A percentile compares a stretch with the other conserved stretches of the same genome.
Conservation (phyloP, 148 eudicot species). For the Heliamphora exappendiculata region DNA sequence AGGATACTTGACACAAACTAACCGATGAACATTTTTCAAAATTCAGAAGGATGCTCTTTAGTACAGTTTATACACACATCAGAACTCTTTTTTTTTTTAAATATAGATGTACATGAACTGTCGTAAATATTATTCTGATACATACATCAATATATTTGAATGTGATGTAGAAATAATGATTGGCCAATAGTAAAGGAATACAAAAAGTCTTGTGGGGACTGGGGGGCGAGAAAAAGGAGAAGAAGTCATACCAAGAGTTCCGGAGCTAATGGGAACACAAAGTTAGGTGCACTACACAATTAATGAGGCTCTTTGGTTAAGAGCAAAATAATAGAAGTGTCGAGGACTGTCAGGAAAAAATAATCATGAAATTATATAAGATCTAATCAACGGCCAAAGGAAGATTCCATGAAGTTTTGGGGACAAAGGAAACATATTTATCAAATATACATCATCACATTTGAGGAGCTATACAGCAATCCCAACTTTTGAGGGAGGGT, state of each 20-base stretch:
- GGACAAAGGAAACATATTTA: not conserved
- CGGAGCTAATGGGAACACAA: not conserved
- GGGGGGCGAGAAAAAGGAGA: not conserved
- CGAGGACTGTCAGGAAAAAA: not conserved
- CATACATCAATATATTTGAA: no score
- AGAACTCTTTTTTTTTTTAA: no score
- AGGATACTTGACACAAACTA: no score
- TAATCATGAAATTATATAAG: not conserved
- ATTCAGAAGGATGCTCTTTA: no score
- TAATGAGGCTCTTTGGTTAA: not conserved
- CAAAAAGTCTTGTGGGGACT: not conserved
- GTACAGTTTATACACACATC: no score
- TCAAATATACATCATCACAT: no score
- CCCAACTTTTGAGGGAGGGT: not conserved
- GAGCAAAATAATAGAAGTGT: not conserved
- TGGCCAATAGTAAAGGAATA: no score
- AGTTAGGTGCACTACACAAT: not conserved
- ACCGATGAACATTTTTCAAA: no score
- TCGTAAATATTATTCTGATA: no score
- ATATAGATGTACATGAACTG: no score
- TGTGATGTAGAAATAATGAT: no score
- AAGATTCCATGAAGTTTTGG: not conserved
- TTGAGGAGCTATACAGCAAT: not conserved
- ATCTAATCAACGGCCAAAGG: not conserved
- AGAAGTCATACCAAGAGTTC: not conserved